phyloP scores from a whole-genome alignment of 129 eudicot genomes.

The Artemisia argyi region DNA sequence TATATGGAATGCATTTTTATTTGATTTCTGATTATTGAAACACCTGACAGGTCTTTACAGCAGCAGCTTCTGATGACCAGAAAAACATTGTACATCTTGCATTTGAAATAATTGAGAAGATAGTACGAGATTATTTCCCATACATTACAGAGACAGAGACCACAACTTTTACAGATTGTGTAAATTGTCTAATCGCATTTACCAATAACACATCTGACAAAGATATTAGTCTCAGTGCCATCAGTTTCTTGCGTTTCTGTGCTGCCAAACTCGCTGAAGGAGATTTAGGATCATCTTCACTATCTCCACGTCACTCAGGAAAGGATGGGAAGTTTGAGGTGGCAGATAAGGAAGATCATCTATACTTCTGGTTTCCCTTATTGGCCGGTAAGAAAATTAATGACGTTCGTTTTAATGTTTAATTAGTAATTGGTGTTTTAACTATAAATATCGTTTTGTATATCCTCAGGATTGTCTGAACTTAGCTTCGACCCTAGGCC shows the following conservation, averaged over 20 bases:
- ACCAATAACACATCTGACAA: conserved; percentile 82
- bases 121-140: conserved; percentile 94
- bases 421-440: conserved; percentile 12
- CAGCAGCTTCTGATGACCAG: conserved; percentile 98
- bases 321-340: conserved; percentile 55
- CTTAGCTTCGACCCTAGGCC: conserved; percentile 97
- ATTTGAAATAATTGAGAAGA: conserved; percentile 93
- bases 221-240: conserved; percentile 95
- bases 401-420: neutral
- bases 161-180: conserved; percentile 95
- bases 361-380: conserved; percentile 95
- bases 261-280: conserved; percentile 99
- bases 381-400: conserved; percentile 69
- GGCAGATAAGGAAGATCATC: conserved; percentile 76
- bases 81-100: conserved; percentile 91
- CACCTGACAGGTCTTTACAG: conserved; percentile 74
- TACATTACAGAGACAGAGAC: conserved; percentile 97
- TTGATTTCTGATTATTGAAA: conserved; percentile 14
- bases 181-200: conserved; percentile 91
- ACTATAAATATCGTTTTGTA: neutral
- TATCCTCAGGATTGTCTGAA: conserved; percentile 84
- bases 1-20: neutral
- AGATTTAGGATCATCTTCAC: conserved; percentile 59
- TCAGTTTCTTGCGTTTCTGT: conserved; percentile 88
- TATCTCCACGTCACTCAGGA: conserved; percentile 52